Evolutionary conservation across 2,329 filamentous ascomycete genomes (phyloP).

Genomic region (Aspergillus sergii): DNA sequence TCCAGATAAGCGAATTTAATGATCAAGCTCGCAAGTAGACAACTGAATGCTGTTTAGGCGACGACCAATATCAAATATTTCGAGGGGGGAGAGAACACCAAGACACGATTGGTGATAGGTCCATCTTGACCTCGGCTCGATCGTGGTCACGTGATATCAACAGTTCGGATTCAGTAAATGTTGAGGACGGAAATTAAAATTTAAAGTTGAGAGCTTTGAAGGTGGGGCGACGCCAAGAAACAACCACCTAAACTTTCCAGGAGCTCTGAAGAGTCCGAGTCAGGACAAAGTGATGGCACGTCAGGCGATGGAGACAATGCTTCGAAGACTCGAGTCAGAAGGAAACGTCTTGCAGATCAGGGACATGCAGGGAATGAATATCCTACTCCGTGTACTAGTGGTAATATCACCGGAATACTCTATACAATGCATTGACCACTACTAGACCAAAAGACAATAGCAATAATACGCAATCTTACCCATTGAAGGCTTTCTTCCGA

Average conservation of each 20-base stretch:
- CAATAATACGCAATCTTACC: not conserved
- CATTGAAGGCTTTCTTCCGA: not conserved
- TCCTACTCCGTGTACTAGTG: too few species aligned
- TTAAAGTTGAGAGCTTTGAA: conserved; percentile 3
- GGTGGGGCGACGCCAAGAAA: not conserved
- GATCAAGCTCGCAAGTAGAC: not conserved
- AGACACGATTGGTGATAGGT: not conserved
- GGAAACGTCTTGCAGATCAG: not conserved
- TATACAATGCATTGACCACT: not conserved
- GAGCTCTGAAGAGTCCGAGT: not conserved
- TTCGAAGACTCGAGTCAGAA: too few species aligned
- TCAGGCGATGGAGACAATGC: too few species aligned
- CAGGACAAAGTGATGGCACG: too few species aligned
- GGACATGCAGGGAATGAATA: not conserved
- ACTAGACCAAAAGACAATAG: not conserved
- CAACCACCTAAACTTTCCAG: not conserved
- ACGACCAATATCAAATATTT: not conserved
- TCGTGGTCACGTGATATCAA: conserved; percentile 1
- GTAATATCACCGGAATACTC: not conserved
- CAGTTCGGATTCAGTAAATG: not conserved
- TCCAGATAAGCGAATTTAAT: not conserved
- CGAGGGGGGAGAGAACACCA: not conserved
- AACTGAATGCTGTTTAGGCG: not conserved
- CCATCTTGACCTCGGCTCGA: not conserved
- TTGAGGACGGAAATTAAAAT: not conserved